Conservation (phyloP, 108 stramenopile genomes). For the Skeletonema menzelii region DNA sequence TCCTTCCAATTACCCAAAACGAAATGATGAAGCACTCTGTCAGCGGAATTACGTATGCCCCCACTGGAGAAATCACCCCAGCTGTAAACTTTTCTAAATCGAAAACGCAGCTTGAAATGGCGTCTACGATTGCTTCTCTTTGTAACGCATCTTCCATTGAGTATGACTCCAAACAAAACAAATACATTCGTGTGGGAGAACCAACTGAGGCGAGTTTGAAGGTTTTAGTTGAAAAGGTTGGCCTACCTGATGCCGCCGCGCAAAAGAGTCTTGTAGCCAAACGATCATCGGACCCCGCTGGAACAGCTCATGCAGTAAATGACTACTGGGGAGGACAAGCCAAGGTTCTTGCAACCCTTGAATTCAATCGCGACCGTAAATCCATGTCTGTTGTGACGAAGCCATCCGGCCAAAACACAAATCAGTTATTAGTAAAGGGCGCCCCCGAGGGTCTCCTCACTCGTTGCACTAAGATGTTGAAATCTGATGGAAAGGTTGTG, state of each 20-base stretch:
- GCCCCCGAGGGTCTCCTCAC: constrained; percentile 77
- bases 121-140: constrained; percentile 32
- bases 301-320: constrained; percentile 47
- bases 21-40: constrained; percentile 38
- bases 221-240: constrained; percentile 78
- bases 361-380: constrained; percentile 67
- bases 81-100: constrained; percentile 12
- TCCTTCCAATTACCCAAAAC: constrained; percentile 13
- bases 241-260: constrained; percentile 38
- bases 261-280: constrained; percentile 14
- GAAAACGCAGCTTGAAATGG: constrained; percentile 17
- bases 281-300: constrained; percentile 30
- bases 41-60: constrained; percentile 43
- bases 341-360: constrained; percentile 64
- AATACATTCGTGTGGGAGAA: constrained; percentile 75
- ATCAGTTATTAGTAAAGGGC: constrained; percentile 83
- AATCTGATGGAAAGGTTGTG: constrained; percentile 53
- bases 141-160: constrained; percentile 39
- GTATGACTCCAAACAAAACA: constrained; percentile 38
- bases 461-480: constrained; percentile 64
- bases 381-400: constrained; percentile 42
- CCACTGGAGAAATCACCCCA: constrained; percentile 40
- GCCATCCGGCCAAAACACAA: constrained; percentile 21
- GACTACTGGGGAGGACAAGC: constrained; percentile 30
- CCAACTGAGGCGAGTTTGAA: constrained; percentile 83